Percentiles rank a stretch among this genome's conserved stretches.
Conservation (phyloP, 208 protist genomes). For the Wallacemonas sp. region DNA sequence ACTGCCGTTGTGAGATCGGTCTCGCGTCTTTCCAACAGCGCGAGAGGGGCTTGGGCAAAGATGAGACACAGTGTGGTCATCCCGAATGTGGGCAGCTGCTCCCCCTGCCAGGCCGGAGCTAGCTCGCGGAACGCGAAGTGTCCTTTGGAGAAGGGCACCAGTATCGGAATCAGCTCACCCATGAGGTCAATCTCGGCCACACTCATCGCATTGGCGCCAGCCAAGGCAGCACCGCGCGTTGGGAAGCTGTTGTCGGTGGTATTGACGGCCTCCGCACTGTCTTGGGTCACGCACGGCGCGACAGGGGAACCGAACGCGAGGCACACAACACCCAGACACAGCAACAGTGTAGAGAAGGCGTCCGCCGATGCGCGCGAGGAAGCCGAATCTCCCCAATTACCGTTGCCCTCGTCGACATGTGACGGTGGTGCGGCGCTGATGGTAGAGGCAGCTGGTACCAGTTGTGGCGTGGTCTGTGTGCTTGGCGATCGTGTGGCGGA, state of each 20-base stretch:
- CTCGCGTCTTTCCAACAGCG: background rate
- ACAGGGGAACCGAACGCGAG: slow-evolving; percentile 1
- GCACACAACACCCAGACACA: slow-evolving; percentile 2
- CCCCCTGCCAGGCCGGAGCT: background rate
- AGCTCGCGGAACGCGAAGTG: slow-evolving; percentile 6
- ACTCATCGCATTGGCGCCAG: too few species aligned
- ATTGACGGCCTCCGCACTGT: background rate
- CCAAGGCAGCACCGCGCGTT: too few species aligned
- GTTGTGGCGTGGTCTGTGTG: background rate
- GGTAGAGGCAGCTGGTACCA: background rate
- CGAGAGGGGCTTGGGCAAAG: background rate
- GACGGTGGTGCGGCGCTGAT: too few species aligned
- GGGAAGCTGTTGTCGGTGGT: background rate
- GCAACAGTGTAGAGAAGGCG: slow-evolving; percentile 1
- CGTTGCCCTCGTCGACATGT: too few species aligned
- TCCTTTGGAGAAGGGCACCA: slow-evolving; percentile 12
- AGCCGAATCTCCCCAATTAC: too few species aligned
- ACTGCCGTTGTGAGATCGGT: background rate
- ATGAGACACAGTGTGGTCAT: slow-evolving; percentile 11
- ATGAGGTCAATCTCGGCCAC: slow-evolving; percentile 15
- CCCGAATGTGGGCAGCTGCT: slow-evolving; percentile 14
- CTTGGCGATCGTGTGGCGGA: background rate
- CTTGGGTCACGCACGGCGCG: slow-evolving; percentile 1
- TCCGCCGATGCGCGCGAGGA: background rate
- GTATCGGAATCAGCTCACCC: background rate